A percentile compares a stretch with the other conserved stretches of the same genome.
These are phyloP conservation scores for Marsdenia floribunda DNA, from an alignment of 257 asterid genomes.

Conservation along the genomic window DNA sequence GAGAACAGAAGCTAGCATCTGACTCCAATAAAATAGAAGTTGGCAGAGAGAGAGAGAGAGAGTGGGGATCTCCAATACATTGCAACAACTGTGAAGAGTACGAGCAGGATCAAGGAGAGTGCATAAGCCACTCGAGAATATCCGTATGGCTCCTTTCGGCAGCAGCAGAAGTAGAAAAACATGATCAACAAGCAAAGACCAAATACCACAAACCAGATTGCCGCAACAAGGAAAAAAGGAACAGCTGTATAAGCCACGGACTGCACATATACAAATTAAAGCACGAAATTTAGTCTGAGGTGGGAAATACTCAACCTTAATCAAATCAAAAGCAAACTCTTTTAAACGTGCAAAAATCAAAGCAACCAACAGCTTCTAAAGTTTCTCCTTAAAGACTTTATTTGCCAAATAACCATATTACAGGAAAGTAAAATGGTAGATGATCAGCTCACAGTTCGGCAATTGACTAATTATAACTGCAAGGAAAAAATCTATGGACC, in stretches of 20 bases:
- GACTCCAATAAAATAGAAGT: background rate
- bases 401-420: background rate
- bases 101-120: conserved; percentile 65
- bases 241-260: conserved; percentile 64
- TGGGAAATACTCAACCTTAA: background rate
- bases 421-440: background rate
- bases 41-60: conserved; percentile 15
- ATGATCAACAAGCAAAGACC: conserved; percentile 47
- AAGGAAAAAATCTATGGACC: background rate
- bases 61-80: conserved; percentile 33
- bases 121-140: conserved; percentile 60
- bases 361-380: background rate
- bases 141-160: conserved; percentile 50
- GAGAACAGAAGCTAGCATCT: background rate
- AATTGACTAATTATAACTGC: background rate
- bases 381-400: background rate
- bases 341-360: background rate
- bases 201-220: conserved; percentile 54
- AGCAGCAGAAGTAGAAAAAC: conserved; percentile 51
- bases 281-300: background rate
- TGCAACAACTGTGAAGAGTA: conserved; percentile 49
- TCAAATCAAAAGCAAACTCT: background rate
- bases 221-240: conserved; percentile 57
- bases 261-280: conserved; percentile 37
- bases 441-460: background rate